Conservation (phyloP, 2,329 filamentous ascomycete genomes). For the Huntiella decipiens region DNA sequence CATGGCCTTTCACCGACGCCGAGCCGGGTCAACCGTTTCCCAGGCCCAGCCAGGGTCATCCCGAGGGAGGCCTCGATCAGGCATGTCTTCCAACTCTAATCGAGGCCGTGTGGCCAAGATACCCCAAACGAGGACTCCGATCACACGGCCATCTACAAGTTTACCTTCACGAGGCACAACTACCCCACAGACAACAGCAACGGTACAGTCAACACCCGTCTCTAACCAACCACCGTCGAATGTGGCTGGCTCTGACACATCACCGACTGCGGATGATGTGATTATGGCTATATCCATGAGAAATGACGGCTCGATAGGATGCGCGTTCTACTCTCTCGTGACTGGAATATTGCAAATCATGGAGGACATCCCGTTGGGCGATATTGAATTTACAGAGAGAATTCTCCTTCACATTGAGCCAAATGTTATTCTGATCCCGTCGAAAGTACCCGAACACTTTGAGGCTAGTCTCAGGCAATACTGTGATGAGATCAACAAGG, state of each 20-base stretch:
- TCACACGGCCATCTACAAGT: no score
- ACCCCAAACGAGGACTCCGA: background rate
- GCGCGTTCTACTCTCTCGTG: constrained; percentile 58
- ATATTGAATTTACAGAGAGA: constrained; percentile 48
- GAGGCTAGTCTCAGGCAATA: constrained; percentile 3
- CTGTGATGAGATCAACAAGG: constrained; percentile 6
- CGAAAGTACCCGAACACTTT: constrained; percentile 25
- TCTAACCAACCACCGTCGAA: background rate
- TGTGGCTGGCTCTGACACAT: background rate
- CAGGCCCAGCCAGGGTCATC: no score
- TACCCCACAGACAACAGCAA: background rate
- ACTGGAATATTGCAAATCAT: constrained; percentile 57
- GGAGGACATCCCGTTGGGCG: constrained; percentile 53
- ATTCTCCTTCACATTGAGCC: constrained; percentile 35
- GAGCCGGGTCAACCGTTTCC: no score
- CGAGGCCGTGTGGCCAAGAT: no score
- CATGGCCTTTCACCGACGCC: no score
- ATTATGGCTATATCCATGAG: constrained; percentile 54
- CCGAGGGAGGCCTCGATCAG: no score
- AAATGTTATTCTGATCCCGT: constrained; percentile 33
- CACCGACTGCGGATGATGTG: constrained; percentile 3
- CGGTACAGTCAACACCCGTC: background rate
- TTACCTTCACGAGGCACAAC: background rate
- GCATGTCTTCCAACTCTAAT: no score
- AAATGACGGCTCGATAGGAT: constrained; percentile 55